Evolutionary conservation across 768 basidiomycete species (phyloP).

Genomic region (Tricholoma terreum): DNA sequence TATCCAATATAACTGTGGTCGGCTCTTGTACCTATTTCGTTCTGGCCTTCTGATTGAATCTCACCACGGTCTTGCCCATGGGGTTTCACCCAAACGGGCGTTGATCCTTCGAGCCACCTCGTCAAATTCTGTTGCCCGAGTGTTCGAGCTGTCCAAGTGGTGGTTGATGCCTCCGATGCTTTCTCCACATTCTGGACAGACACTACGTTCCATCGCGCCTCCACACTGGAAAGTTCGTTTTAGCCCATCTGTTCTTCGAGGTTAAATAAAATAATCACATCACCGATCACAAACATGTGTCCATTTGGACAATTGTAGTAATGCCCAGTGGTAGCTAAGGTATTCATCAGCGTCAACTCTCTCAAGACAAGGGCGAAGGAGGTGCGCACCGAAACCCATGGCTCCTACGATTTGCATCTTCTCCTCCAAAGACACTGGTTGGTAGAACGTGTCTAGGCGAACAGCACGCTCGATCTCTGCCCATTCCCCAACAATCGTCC

Average conservation of each 20-base stretch:
- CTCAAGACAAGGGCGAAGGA: no score
- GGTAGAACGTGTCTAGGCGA: conserved; percentile 43
- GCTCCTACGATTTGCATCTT: conserved; percentile 47
- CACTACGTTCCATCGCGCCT: conserved; percentile 44
- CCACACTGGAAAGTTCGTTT: conserved; percentile 43
- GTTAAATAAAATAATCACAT: conserved; percentile 42
- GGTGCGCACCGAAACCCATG: conserved; percentile 43
- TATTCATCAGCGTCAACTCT: not conserved
- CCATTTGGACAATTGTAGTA: conserved; percentile 57
- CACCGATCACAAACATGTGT: conserved; percentile 56
- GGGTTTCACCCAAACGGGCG: not conserved
- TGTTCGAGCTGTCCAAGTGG: conserved; percentile 40
- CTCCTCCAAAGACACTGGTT: conserved; percentile 52
- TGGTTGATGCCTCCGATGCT: conserved; percentile 50
- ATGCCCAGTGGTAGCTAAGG: conserved; percentile 38
- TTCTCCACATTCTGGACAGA: conserved; percentile 58
- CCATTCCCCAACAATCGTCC: conserved; percentile 47
- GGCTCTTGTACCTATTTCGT: no score
- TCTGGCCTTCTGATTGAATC: no score
- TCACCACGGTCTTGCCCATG: not conserved
- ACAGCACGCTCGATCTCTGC: conserved; percentile 36
- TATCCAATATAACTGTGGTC: no score
- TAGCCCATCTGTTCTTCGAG: not conserved
- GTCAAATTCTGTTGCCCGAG: conserved; percentile 45
- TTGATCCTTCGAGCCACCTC: conserved; percentile 27